Evolutionary conservation across 1,139 yeast species (phyloP).

Genomic region (Wickerhamiella infanticola): DNA sequence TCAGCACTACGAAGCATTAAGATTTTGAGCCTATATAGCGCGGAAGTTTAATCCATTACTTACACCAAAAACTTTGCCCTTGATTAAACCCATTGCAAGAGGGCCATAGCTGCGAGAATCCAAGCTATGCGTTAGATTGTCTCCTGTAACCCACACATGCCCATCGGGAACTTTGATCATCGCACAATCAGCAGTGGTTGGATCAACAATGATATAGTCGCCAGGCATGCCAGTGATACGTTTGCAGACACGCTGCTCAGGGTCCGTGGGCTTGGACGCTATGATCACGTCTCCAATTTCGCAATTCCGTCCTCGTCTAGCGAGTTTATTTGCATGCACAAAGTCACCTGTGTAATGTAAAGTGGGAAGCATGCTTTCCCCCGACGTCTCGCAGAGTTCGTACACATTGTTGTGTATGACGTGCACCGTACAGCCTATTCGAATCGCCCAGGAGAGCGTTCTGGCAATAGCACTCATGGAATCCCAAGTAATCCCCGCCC

Average conservation of each 20-base stretch:
- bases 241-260: conserved; percentile 74
- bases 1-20: neutral
- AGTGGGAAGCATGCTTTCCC: conserved; percentile 94
- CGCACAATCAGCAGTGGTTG: conserved; percentile 32
- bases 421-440: conserved; percentile 85
- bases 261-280: conserved; percentile 82
- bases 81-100: conserved; percentile 72
- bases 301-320: conserved; percentile 42
- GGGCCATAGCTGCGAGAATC: conserved; percentile 85
- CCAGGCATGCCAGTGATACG: conserved; percentile 96
- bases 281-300: conserved; percentile 78
- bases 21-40: conserved; percentile 1
- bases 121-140: conserved; percentile 71
- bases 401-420: conserved; percentile 34
- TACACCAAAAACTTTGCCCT: conserved; percentile 73
- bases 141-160: conserved; percentile 96
- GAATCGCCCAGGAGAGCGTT: conserved; percentile 23
- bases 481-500: no score
- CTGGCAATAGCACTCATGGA: conserved; percentile 4
- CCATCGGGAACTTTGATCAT: conserved; percentile 47
- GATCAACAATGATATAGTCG: conserved; percentile 66
- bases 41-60: conserved; percentile 7
- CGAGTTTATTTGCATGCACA: conserved; percentile 56
- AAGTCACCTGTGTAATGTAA: conserved; percentile 58
- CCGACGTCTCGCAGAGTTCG: conserved; percentile 71